These are phyloP conservation scores for Nannizzia gypsea DNA, from an alignment of 2,329 filamentous ascomycete genomes.

Conservation along the genomic window DNA sequence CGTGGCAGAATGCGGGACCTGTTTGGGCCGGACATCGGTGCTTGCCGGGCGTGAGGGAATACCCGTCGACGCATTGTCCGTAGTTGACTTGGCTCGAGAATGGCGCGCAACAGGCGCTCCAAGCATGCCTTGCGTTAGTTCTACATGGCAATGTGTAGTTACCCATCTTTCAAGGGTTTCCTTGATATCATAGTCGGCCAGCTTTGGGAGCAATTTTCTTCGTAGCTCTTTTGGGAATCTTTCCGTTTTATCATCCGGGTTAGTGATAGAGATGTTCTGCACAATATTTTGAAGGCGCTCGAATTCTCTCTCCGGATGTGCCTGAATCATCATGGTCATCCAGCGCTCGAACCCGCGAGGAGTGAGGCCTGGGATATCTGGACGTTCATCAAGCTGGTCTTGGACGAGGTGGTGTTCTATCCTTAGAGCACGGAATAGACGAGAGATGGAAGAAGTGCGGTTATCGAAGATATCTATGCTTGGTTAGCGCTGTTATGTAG, in stretches of 20 bases:
- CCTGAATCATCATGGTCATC: constrained; percentile 60
- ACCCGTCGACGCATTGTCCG: neutral
- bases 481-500: constrained; percentile 9
- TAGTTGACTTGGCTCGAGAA: constrained; percentile 11
- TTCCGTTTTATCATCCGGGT: constrained; percentile 54
- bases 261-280: constrained; percentile 57
- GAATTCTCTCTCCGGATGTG: constrained; percentile 65
- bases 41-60: neutral
- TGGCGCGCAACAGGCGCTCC: constrained; percentile 18
- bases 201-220: constrained; percentile 56
- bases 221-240: constrained; percentile 69
- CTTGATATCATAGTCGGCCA: constrained; percentile 45
- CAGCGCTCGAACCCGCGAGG: constrained; percentile 58
- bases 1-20: constrained; percentile 7
- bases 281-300: constrained; percentile 58
- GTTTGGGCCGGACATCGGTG: constrained; percentile 14
- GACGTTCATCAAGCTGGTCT: constrained; percentile 39
- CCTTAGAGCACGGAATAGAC: constrained; percentile 45
- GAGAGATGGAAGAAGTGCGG: constrained; percentile 42
- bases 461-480: constrained; percentile 44
- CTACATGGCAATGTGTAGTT: constrained; percentile 39
- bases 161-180: constrained; percentile 52
- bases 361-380: constrained; percentile 53
- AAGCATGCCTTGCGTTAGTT: constrained; percentile 30
- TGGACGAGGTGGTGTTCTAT: constrained; percentile 56